Percentiles rank a stretch among this genome's conserved stretches.
These are phyloP conservation scores for Gynandropsis gynandra DNA, from an alignment of 345 rosid genomes.

Conservation along the genomic window DNA sequence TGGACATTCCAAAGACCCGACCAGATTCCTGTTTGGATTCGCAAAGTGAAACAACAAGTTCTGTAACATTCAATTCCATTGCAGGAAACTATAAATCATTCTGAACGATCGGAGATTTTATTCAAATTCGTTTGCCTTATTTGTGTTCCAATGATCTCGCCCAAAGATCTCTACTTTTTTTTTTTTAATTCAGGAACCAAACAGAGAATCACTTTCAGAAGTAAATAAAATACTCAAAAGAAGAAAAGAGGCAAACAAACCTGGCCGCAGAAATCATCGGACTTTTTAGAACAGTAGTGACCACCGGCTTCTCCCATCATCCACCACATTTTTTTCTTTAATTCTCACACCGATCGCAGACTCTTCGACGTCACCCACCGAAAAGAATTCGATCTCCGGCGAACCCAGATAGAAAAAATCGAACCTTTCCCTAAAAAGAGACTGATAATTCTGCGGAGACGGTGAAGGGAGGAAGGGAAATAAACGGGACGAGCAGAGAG, in stretches of 20 bases:
- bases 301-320: slow-evolving; percentile 93
- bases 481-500: too few relatives aligned
- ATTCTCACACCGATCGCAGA: too few relatives aligned
- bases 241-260: slow-evolving; percentile 37
- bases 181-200: not conserved
- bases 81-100: not conserved
- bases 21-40: slow-evolving; percentile 67
- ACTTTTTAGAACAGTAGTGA: slow-evolving; percentile 87
- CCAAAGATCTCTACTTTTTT: too few relatives aligned
- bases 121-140: too few relatives aligned
- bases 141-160: too few relatives aligned
- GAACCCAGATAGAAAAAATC: not conserved
- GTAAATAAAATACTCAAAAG: not conserved
- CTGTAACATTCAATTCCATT: slow-evolving; percentile 9
- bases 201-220: not conserved
- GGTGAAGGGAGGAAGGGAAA: not conserved
- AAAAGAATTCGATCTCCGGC: slow-evolving; percentile 20
- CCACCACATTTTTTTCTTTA: slow-evolving; percentile 68
- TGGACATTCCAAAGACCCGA: slow-evolving; percentile 65
- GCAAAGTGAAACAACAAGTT: not conserved
- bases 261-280: slow-evolving; percentile 87
- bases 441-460: not conserved
- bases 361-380: slow-evolving; percentile 7
- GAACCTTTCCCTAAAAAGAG: slow-evolving; percentile 8
- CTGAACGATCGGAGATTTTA: too few relatives aligned